These are phyloP conservation scores for Termitomyces sp. DNA, from an alignment of 768 basidiomycete genomes.

Conservation along the genomic window DNA sequence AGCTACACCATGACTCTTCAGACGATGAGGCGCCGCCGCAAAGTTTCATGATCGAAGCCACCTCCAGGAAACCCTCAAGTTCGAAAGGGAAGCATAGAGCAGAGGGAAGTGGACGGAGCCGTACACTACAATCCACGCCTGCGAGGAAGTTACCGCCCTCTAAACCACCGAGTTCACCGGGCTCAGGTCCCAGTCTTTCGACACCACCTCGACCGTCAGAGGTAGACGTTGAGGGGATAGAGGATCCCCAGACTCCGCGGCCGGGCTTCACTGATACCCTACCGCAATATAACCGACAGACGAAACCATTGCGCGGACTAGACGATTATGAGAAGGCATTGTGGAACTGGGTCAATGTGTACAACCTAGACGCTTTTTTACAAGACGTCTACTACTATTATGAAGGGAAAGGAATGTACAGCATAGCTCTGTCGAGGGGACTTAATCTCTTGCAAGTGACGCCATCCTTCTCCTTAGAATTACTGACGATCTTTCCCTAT, in stretches of 20 bases:
- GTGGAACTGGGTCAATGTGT: conserved; percentile 99
- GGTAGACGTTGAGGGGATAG: conserved; percentile 40
- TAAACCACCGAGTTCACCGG: conserved; percentile 30
- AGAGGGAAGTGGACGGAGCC: conserved; percentile 33
- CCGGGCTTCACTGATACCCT: conserved; percentile 26
- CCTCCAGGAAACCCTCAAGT: conserved; percentile 38
- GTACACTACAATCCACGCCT: conserved; percentile 52
- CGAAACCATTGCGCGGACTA: conserved; percentile 62
- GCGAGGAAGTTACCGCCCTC: conserved; percentile 37
- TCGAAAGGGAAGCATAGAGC: conserved; percentile 28
- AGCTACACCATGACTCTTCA: conserved; percentile 58
- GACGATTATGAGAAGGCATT: conserved; percentile 88
- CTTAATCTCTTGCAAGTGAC: conserved; percentile 90
- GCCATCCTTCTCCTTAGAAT: conserved; percentile 12
- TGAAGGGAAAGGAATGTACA: conserved; percentile 94
- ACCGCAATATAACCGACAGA: conserved; percentile 30
- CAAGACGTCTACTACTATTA: conserved; percentile 97
- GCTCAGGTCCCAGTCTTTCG: conserved; percentile 36
- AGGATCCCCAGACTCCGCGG: conserved; percentile 19
- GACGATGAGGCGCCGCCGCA: conserved; percentile 86
- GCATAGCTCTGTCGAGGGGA: conserved; percentile 85
- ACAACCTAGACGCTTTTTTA: conserved; percentile 92
- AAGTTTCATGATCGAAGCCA: conserved; percentile 82
- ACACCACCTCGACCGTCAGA: conserved; percentile 69
- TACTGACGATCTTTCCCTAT: conserved; percentile 25